phyloP scores from a whole-genome alignment of 2,329 filamentous ascomycete species.

The Aspergillus eucalypticola region DNA sequence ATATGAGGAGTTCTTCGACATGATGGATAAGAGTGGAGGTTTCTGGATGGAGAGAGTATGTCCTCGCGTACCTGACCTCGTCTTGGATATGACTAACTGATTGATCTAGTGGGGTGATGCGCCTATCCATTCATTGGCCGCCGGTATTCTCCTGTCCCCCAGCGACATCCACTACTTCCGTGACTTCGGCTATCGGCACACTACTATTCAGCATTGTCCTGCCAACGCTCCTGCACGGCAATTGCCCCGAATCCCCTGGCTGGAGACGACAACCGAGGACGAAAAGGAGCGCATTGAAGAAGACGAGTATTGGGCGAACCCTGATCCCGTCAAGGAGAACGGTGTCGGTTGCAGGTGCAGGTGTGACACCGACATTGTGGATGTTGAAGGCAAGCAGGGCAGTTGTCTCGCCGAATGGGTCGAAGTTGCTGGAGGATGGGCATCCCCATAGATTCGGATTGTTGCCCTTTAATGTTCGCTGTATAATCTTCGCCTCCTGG shows the following conservation, averaged over 20 bases:
- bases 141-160: conserved; percentile 78
- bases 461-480: conserved; percentile 26
- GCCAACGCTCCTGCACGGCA: conserved; percentile 91
- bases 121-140: conserved; percentile 94
- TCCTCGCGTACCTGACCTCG: conserved; percentile 26
- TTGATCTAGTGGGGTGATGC: conserved; percentile 86
- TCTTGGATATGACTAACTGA: conserved; percentile 11
- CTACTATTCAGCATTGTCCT: conserved; percentile 97
- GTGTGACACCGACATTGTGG: conserved; percentile 95
- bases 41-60: conserved; percentile 98
- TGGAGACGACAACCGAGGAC: conserved; percentile 78
- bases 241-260: conserved; percentile 73
- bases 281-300: conserved; percentile 85
- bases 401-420: conserved; percentile 97
- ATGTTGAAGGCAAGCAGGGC: conserved; percentile 96
- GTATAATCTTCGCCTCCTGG: conserved; percentile 31
- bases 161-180: conserved; percentile 97
- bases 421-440: conserved; percentile 92
- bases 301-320: conserved; percentile 92
- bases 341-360: conserved; percentile 94
- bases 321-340: conserved; percentile 87
- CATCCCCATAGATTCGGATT: conserved; percentile 52
- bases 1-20: conserved; percentile 97
- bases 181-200: conserved; percentile 97
- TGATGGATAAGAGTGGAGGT: conserved; percentile 97